Percentiles rank a stretch among this genome's conserved stretches.
These are phyloP conservation scores for Cyclostephanos tholiformis DNA, from an alignment of 108 stramenopile species.

Conservation along the genomic window DNA sequence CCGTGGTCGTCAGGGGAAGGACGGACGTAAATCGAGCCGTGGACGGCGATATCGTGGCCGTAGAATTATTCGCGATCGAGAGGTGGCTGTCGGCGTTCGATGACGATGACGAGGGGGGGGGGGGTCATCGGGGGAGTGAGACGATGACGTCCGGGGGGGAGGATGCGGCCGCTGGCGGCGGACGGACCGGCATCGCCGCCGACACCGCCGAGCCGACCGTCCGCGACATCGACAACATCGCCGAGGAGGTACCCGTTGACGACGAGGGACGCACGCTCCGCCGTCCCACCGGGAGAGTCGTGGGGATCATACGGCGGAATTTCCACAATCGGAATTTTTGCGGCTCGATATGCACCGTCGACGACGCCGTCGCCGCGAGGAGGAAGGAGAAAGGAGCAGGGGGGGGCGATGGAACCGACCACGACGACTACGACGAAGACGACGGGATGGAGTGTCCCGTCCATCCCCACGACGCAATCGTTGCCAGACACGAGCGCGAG, in stretches of 20 bases:
- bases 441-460: background rate
- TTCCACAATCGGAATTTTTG: slow-evolving; percentile 63
- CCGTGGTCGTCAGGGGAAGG: slow-evolving; percentile 63
- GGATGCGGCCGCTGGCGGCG: background rate
- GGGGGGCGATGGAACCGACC: background rate
- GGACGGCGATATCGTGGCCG: slow-evolving; percentile 95
- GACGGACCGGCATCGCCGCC: slow-evolving; percentile 57
- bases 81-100: slow-evolving; percentile 51
- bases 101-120: background rate
- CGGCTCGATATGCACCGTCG: slow-evolving; percentile 73
- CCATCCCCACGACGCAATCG: slow-evolving; percentile 70
- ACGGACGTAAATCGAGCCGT: slow-evolving; percentile 91
- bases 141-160: slow-evolving; percentile 4
- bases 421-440: background rate
- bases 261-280: slow-evolving; percentile 38
- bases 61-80: slow-evolving; percentile 70
- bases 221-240: slow-evolving; percentile 68
- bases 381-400: slow-evolving; percentile 2
- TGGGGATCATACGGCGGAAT: slow-evolving; percentile 87
- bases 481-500: slow-evolving; percentile 72
- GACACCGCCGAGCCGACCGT: slow-evolving; percentile 75
- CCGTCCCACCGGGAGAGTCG: slow-evolving; percentile 84
- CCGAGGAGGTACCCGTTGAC: slow-evolving; percentile 51
- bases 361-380: background rate
- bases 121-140: slow-evolving; percentile 7